Evolutionary conservation across 202 grass and related monocot species (phyloP).

Genomic region (Schoenoplectus tabernaemontani): DNA sequence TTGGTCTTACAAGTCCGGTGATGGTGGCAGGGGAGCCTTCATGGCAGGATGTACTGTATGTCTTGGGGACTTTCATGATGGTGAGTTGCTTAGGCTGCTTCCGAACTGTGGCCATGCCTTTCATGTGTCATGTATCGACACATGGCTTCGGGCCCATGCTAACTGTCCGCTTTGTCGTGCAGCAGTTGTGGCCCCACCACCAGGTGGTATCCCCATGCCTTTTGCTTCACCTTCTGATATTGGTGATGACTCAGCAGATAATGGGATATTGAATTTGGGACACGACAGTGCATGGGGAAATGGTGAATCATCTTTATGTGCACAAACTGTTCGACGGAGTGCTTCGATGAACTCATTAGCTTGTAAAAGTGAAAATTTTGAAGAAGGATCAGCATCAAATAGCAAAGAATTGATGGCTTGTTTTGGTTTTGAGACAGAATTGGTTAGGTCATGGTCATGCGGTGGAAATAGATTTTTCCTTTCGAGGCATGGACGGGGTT

Average conservation of each 20-base stretch:
- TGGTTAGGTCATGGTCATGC: conserved; percentile 19
- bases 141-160: conserved; percentile 11
- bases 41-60: conserved; percentile 13
- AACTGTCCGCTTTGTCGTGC: conserved; percentile 11
- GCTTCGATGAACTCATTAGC: conserved; percentile 11
- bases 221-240: neutral
- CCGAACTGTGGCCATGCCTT: conserved; percentile 23
- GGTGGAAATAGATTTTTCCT: conserved; percentile 9
- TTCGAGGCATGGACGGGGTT: neutral
- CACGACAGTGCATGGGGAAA: neutral
- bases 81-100: conserved; percentile 19
- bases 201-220: neutral
- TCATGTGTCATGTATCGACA: conserved; percentile 21
- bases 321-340: conserved; percentile 13
- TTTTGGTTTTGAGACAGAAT: conserved; percentile 15
- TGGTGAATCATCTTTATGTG: neutral
- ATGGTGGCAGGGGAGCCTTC: neutral
- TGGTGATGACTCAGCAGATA: neutral
- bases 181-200: neutral
- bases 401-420: conserved; percentile 17
- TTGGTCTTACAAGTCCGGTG: conserved; percentile 14
- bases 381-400: conserved; percentile 21
- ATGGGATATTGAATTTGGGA: neutral
- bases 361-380: conserved; percentile 1
- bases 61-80: conserved; percentile 20